Evolutionary conservation across 164 flowering plant genomes (phyloP).

Genomic region (Tinospora cordifolia): DNA sequence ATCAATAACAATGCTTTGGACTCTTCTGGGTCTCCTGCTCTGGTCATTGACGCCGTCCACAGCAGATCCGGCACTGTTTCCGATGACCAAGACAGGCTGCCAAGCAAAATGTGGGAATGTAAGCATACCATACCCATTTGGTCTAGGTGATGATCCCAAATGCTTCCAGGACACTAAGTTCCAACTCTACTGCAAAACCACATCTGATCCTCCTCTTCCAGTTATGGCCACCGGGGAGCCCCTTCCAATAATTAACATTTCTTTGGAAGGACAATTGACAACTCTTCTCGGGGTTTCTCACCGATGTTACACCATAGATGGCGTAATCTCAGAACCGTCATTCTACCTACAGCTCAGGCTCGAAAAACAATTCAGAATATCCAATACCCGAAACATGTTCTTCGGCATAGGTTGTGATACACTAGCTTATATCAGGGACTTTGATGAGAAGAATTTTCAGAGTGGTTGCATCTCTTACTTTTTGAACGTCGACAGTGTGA

Average conservation of each 20-base stretch:
- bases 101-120: neutral
- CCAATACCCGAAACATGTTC: slow-evolving; percentile 11
- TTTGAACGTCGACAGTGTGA: neutral
- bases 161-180: neutral
- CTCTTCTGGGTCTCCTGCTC: no score
- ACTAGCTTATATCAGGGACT: neutral
- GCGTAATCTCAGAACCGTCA: neutral
- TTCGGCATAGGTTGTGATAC: slow-evolving; percentile 13
- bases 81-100: neutral
- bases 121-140: neutral
- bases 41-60: no score
- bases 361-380: neutral
- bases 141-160: neutral
- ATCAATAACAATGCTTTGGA: no score
- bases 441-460: neutral
- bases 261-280: neutral
- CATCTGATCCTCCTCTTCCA: neutral
- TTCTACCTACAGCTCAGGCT: neutral
- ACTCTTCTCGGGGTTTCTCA: neutral
- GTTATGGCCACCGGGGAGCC: neutral
- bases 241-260: neutral
- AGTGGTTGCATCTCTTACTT: slow-evolving; percentile 11
- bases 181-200: neutral
- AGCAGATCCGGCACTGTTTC: no score
- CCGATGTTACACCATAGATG: neutral